A percentile compares a stretch with the other conserved stretches of the same genome.
phyloP scores from a whole-genome alignment of 139 green algal species.

The Ulvella scutata region DNA sequence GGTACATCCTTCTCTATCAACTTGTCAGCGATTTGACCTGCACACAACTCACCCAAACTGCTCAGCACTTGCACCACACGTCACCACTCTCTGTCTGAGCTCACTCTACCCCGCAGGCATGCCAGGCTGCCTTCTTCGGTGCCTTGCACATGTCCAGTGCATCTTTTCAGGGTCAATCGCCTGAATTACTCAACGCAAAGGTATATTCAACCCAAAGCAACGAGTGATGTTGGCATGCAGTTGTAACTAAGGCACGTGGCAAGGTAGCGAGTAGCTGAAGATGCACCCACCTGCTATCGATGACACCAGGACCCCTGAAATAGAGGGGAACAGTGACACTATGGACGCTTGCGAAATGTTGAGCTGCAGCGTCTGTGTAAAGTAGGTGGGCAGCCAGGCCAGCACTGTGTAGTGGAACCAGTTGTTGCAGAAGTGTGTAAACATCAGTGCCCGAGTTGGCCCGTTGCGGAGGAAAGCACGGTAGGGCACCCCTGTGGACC shows the following conservation, averaged over 20 bases:
- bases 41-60: no score
- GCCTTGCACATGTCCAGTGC: no score
- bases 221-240: not conserved
- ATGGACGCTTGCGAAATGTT: conserved; percentile 50
- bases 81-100: no score
- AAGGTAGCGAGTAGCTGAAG: no score
- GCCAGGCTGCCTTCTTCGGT: no score
- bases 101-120: no score
- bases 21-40: conserved; percentile 53
- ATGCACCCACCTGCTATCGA: no score
- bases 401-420: conserved; percentile 94
- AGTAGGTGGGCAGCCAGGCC: conserved; percentile 95
- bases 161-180: no score
- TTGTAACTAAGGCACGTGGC: no score
- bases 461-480: conserved; percentile 56
- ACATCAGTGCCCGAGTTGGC: conserved; percentile 64
- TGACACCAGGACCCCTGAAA: conserved; percentile 49
- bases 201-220: no score
- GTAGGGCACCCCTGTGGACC: conserved; percentile 54
- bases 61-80: no score
- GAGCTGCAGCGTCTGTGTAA: conserved; percentile 60
- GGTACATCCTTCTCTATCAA: conserved; percentile 49
- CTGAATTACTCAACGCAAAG: no score
- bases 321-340: conserved; percentile 67
- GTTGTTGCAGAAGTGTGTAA: conserved; percentile 95